A percentile compares a stretch with the other conserved stretches of the same genome.
Conservation (phyloP, 225 moss, liverwort and hornwort species). For the Polytrichum formosum region DNA sequence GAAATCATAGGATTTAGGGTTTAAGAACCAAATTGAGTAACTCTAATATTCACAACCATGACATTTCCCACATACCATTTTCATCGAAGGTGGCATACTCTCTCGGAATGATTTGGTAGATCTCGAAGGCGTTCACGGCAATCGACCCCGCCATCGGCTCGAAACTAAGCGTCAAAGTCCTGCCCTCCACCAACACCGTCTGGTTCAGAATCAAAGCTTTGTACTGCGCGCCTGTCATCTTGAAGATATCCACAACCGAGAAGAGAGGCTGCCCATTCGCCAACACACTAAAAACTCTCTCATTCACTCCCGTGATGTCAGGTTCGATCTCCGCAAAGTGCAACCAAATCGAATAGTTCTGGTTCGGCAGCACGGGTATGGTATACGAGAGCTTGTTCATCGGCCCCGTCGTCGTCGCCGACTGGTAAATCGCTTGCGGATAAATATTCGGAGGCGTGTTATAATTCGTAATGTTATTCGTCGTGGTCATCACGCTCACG, state of each 20-base stretch:
- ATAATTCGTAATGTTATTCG: constrained; percentile 38
- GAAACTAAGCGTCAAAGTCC: constrained; percentile 67
- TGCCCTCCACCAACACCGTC: constrained; percentile 49
- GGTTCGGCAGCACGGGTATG: constrained; percentile 57
- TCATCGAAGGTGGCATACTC: constrained; percentile 56
- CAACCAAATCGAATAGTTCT: constrained; percentile 86
- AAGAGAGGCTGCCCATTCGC: constrained; percentile 51
- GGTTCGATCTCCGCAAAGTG: constrained; percentile 80
- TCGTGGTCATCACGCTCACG: constrained; percentile 29
- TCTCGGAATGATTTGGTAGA: constrained; percentile 67
- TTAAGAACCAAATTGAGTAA: too few relatives aligned
- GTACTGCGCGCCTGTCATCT: constrained; percentile 44
- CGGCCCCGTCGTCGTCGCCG: constrained; percentile 59
- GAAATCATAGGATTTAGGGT: too few relatives aligned
- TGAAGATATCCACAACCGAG: constrained; percentile 53
- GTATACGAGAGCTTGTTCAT: constrained; percentile 61
- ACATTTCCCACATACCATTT: constrained; percentile 30
- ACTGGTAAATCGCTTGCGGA: constrained; percentile 78
- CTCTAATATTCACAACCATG: too few relatives aligned
- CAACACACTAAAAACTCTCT: constrained; percentile 69
- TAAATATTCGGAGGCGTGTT: constrained; percentile 77
- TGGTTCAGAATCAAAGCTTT: constrained; percentile 65
- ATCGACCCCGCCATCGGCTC: constrained; percentile 50
- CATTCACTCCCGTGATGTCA: constrained; percentile 22
- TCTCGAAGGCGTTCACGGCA: constrained; percentile 80